Percentiles rank a stretch among this genome's conserved stretches.
Conservation (phyloP, 2,329 filamentous ascomycete genomes). For the Rugonectria rugulosa region DNA sequence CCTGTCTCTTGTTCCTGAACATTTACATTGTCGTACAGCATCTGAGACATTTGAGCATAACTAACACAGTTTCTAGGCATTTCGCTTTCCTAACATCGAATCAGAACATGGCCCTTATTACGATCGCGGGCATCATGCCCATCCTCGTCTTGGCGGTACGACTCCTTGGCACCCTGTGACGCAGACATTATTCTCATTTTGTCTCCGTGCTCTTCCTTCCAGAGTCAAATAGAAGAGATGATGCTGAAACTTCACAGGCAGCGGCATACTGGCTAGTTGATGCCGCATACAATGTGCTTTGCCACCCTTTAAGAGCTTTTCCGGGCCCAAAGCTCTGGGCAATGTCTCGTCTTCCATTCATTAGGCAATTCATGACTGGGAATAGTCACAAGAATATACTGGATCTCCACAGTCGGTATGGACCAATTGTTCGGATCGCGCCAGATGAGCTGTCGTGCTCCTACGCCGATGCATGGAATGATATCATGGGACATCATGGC, state of each 20-base stretch:
- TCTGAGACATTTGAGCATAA: too few relatives aligned
- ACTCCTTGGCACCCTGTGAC: too few relatives aligned
- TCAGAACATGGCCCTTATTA: too few relatives aligned
- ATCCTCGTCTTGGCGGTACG: too few relatives aligned
- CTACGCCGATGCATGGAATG: conserved; percentile 18
- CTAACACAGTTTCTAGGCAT: too few relatives aligned
- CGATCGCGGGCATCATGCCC: too few relatives aligned
- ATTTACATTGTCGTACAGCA: too few relatives aligned
- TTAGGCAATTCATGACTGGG: neutral
- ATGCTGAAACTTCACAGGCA: neutral
- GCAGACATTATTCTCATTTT: too few relatives aligned
- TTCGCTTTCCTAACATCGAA: too few relatives aligned
- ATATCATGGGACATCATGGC: conserved; percentile 22
- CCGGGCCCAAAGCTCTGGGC: conserved; percentile 14
- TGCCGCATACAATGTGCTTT: conserved; percentile 4
- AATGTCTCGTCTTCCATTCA: neutral
- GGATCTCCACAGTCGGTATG: conserved; percentile 34
- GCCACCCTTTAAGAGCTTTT: conserved; percentile 7
- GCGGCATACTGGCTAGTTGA: neutral
- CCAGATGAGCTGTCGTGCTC: conserved; percentile 46
- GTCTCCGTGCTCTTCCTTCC: too few relatives aligned
- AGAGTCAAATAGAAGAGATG: too few relatives aligned
- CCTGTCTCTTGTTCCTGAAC: too few relatives aligned
- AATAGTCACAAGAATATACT: neutral
- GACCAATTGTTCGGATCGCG: conserved; percentile 48